These are phyloP conservation scores for Thielaviopsis musarum DNA, from an alignment of 2,329 filamentous ascomycete species.

Conservation along the genomic window DNA sequence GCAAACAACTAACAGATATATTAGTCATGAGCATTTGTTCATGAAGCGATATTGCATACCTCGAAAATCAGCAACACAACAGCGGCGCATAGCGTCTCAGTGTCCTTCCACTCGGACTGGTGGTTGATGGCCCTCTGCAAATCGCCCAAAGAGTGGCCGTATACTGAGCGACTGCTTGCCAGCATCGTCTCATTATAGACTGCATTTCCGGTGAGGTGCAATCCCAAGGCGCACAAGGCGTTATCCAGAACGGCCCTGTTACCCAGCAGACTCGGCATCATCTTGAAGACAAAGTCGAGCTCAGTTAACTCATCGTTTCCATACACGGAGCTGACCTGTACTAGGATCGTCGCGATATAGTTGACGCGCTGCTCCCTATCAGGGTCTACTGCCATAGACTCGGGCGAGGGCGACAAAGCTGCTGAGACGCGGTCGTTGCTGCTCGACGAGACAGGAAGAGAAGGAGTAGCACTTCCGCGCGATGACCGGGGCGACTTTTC, in stretches of 20 bases:
- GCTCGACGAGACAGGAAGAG: not conserved
- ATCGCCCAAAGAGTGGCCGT: constrained; percentile 21
- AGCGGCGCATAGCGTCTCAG: constrained; percentile 26
- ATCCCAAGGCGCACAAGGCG: constrained; percentile 22
- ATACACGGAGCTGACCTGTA: constrained; percentile 1
- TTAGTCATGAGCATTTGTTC: not conserved
- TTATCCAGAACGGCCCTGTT: constrained; percentile 22
- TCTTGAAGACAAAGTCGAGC: constrained; percentile 15
- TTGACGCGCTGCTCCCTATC: not conserved
- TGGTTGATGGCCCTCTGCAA: constrained; percentile 23
- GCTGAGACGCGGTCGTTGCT: too few species aligned
- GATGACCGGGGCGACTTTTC: constrained; percentile 2
- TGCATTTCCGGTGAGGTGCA: constrained; percentile 24
- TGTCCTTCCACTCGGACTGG: constrained; percentile 21
- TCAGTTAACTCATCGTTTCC: not conserved
- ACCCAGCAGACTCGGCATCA: constrained; percentile 19
- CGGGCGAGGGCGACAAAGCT: too few species aligned
- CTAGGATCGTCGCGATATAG: not conserved
- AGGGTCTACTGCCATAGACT: not conserved
- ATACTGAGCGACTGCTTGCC: constrained; percentile 22
- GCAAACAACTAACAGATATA: constrained; percentile 22
- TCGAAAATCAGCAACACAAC: constrained; percentile 26
- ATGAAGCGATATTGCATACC: constrained; percentile 16
- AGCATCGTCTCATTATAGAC: constrained; percentile 18
- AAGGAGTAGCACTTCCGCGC: not conserved